Evolutionary conservation across 306 rosid species (phyloP).

Genomic region (Mimosa bimucronata): DNA sequence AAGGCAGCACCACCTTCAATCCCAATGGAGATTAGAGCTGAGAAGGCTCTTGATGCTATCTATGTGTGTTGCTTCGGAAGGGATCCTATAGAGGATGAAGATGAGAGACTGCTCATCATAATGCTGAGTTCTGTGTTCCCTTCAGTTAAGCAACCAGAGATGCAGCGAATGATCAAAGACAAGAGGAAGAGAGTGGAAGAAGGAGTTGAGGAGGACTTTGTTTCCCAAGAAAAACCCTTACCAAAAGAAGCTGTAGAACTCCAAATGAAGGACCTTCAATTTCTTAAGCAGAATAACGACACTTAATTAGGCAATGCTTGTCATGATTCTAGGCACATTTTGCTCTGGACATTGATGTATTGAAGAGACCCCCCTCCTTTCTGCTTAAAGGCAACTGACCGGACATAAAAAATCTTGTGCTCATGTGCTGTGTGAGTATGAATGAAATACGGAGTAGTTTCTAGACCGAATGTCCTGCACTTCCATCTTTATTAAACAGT

Average conservation of each 20-base stretch:
- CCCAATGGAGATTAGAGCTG: slow-evolving; percentile 77
- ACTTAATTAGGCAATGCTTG: slow-evolving; percentile 34
- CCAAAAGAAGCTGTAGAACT: slow-evolving; percentile 80
- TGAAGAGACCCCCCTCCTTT: not conserved
- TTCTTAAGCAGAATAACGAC: slow-evolving; percentile 73
- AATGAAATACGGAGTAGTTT: not conserved
- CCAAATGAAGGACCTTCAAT: slow-evolving; percentile 95
- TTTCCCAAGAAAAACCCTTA: slow-evolving; percentile 53
- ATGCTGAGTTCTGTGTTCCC: slow-evolving; percentile 77
- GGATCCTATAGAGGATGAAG: slow-evolving; percentile 67
- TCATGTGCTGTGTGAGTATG: slow-evolving; percentile 9
- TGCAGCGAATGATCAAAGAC: slow-evolving; percentile 61
- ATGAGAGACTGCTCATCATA: slow-evolving; percentile 53
- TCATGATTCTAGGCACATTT: not conserved
- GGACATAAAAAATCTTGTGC: slow-evolving; percentile 11
- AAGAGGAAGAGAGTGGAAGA: slow-evolving; percentile 66
- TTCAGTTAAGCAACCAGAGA: slow-evolving; percentile 55
- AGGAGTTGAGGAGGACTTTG: slow-evolving; percentile 50
- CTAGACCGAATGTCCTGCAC: slow-evolving; percentile 63
- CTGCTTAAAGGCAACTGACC: slow-evolving; percentile 21
- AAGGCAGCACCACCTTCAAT: slow-evolving; percentile 55
- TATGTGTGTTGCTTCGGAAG: slow-evolving; percentile 79
- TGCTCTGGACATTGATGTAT: slow-evolving; percentile 24
- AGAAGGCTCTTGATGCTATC: slow-evolving; percentile 85
- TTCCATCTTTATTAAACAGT: slow-evolving; percentile 64